These are phyloP conservation scores for Parafenestella ontariensis DNA, from an alignment of 2,329 filamentous ascomycete species.

Conservation along the genomic window DNA sequence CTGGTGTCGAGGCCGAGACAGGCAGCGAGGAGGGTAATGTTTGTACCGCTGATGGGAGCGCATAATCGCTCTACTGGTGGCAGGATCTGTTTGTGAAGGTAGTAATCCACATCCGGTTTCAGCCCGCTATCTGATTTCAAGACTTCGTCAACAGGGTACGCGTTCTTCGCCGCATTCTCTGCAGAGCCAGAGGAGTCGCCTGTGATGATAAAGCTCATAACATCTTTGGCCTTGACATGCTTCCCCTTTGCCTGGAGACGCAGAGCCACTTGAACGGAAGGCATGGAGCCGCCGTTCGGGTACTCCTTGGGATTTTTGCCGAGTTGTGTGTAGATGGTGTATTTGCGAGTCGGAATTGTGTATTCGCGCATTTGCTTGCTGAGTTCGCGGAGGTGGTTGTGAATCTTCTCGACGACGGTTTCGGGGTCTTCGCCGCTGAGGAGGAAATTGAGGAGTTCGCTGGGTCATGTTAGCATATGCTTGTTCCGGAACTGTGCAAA, in stretches of 20 bases:
- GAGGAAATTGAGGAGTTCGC: slow-evolving; percentile 88
- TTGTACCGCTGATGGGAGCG: slow-evolving; percentile 92
- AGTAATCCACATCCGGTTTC: slow-evolving; percentile 94
- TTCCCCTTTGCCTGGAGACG: slow-evolving; percentile 88
- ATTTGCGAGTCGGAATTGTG: slow-evolving; percentile 78
- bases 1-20: slow-evolving; percentile 90
- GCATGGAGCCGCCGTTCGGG: slow-evolving; percentile 93
- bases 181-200: slow-evolving; percentile 66
- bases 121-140: slow-evolving; percentile 77
- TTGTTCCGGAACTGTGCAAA: not conserved
- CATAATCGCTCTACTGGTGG: slow-evolving; percentile 97
- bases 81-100: slow-evolving; percentile 97
- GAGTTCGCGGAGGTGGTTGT: slow-evolving; percentile 90
- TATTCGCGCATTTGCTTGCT: slow-evolving; percentile 84
- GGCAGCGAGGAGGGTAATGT: slow-evolving; percentile 86
- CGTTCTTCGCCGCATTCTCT: slow-evolving; percentile 83
- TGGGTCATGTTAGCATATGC: slow-evolving; percentile 26
- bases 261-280: slow-evolving; percentile 93
- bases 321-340: slow-evolving; percentile 97
- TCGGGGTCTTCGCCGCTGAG: slow-evolving; percentile 93
- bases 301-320: slow-evolving; percentile 94
- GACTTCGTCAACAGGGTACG: slow-evolving; percentile 85
- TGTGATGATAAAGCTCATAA: slow-evolving; percentile 95
- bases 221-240: slow-evolving; percentile 88
- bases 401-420: slow-evolving; percentile 84